Conservation (phyloP, 352 stramenopile genomes). For the Globisporangium middletonii region DNA sequence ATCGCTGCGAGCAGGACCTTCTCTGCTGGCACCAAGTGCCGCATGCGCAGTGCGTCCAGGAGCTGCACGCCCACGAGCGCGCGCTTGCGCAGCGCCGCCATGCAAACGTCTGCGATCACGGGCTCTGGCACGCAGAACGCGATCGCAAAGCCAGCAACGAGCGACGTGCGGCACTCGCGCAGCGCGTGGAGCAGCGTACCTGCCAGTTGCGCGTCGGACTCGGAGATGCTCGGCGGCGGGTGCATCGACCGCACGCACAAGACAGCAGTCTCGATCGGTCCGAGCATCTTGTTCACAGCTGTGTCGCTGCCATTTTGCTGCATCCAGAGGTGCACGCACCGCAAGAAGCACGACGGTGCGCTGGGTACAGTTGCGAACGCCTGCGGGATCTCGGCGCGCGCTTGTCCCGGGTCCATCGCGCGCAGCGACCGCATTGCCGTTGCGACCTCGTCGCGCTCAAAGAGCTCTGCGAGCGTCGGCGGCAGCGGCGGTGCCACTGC, state of each 20-base stretch:
- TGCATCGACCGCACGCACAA: constrained; percentile 18
- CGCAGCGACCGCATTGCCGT: constrained; percentile 28
- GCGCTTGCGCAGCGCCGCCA: constrained; percentile 17
- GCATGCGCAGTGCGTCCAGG: constrained; percentile 37
- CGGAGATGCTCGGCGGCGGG: constrained; percentile 16
- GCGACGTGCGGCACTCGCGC: constrained; percentile 20
- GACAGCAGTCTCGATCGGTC: constrained; percentile 10
- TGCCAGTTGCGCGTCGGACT: constrained; percentile 30
- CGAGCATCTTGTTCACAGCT: constrained; percentile 5
- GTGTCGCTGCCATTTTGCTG: not conserved
- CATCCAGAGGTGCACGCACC: constrained; percentile 26
- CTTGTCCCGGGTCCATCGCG: constrained; percentile 24
- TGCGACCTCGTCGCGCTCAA: constrained; percentile 18
- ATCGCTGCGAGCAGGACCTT: constrained; percentile 34
- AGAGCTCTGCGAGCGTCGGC: constrained; percentile 24
- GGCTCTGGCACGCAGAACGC: constrained; percentile 31
- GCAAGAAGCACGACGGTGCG: constrained; percentile 34
- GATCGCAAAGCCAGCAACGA: constrained; percentile 35
- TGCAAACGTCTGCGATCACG: constrained; percentile 27
- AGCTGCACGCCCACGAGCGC: constrained; percentile 38
- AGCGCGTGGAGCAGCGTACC: constrained; percentile 36
- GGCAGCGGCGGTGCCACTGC: not conserved
- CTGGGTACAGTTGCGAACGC: constrained; percentile 24
- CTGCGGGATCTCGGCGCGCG: constrained; percentile 23
- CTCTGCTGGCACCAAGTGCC: constrained; percentile 31